These are phyloP conservation scores for Lanmaoa rubissima DNA, from an alignment of 768 basidiomycete species.

Conservation along the genomic window DNA sequence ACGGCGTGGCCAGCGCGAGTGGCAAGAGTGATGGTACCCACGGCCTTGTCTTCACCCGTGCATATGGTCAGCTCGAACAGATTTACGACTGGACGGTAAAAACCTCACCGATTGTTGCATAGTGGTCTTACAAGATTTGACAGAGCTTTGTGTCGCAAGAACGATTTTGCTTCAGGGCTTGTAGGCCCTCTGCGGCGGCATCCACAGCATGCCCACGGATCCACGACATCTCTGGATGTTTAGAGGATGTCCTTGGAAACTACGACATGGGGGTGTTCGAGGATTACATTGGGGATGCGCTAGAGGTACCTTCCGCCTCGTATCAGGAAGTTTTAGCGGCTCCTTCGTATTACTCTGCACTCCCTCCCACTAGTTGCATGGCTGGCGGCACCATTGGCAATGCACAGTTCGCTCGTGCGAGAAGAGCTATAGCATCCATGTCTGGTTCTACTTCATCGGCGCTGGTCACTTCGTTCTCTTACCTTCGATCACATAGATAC, in stretches of 20 bases:
- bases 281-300: constrained; percentile 52
- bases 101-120: constrained; percentile 2
- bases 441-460: constrained; percentile 3
- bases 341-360: constrained; percentile 54
- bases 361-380: constrained; percentile 60
- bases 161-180: constrained; percentile 73
- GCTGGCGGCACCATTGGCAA: constrained; percentile 52
- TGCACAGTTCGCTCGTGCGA: constrained; percentile 30
- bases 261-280: constrained; percentile 47
- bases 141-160: constrained; percentile 61
- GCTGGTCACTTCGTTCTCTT: not conserved
- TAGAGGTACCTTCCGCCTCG: constrained; percentile 59
- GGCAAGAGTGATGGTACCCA: constrained; percentile 61
- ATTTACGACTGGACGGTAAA: constrained; percentile 72
- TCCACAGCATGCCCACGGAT: constrained; percentile 61
- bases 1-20: constrained; percentile 58
- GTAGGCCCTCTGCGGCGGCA: constrained; percentile 50
- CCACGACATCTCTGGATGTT: constrained; percentile 54
- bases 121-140: constrained; percentile 12
- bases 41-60: constrained; percentile 69
- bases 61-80: constrained; percentile 58
- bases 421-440: constrained; percentile 25
- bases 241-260: constrained; percentile 60
- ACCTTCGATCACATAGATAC: not conserved
- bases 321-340: constrained; percentile 58